Conservation (phyloP, 2,329 filamentous ascomycete species). For the Aspergillus aculeatus region DNA sequence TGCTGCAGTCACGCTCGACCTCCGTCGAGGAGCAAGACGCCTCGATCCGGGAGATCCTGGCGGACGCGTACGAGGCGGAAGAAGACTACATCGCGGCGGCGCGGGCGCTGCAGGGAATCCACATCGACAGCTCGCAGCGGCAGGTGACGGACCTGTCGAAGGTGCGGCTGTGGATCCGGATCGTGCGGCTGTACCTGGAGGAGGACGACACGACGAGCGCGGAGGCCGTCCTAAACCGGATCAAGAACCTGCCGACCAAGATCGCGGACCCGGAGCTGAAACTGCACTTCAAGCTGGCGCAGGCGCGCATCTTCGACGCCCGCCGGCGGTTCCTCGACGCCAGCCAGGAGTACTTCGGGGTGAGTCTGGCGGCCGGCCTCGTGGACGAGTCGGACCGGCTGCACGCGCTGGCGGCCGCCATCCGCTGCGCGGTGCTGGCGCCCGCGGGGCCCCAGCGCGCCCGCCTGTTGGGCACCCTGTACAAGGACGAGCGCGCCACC, state of each 20-base stretch:
- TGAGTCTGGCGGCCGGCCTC: slow-evolving; percentile 69
- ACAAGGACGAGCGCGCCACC: slow-evolving; percentile 84
- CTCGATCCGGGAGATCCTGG: slow-evolving; percentile 74
- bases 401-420: slow-evolving; percentile 78
- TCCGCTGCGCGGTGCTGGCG: slow-evolving; percentile 88
- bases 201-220: slow-evolving; percentile 85
- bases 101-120: slow-evolving; percentile 74
- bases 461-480: slow-evolving; percentile 75
- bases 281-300: slow-evolving; percentile 84
- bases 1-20: slow-evolving; percentile 65
- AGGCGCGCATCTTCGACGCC: slow-evolving; percentile 89
- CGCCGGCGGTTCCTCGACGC: slow-evolving; percentile 87
- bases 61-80: slow-evolving; percentile 75
- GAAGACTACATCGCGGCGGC: slow-evolving; percentile 81
- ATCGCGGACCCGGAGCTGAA: slow-evolving; percentile 71
- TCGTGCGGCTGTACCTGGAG: slow-evolving; percentile 91
- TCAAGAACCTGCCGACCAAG: slow-evolving; percentile 83
- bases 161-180: slow-evolving; percentile 84
- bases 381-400: slow-evolving; percentile 84
- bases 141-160: slow-evolving; percentile 79
- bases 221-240: slow-evolving; percentile 86
- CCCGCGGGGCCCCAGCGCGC: slow-evolving; percentile 85
- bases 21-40: slow-evolving; percentile 85
- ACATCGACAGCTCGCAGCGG: slow-evolving; percentile 84
- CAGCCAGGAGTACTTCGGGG: slow-evolving; percentile 80